These are phyloP conservation scores for Artemisia princeps DNA, from an alignment of 140 eudicot species.

Conservation along the genomic window DNA sequence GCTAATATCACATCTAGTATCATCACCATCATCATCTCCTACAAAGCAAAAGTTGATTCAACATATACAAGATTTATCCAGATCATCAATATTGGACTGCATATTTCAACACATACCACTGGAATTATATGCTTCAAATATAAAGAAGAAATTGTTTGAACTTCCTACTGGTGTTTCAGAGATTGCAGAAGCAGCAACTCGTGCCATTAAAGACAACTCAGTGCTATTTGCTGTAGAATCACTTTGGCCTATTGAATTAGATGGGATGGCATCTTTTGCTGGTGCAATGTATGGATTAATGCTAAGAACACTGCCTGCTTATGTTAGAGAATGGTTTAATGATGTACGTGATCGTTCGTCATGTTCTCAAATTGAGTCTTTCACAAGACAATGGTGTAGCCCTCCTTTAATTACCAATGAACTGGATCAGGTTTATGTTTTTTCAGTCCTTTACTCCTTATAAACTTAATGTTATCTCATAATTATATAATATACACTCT, in stretches of 20 bases:
- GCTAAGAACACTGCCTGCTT: constrained; percentile 90
- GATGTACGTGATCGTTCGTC: constrained; percentile 73
- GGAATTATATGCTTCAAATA: constrained; percentile 40
- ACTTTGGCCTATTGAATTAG: constrained; percentile 77
- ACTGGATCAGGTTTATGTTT: constrained; percentile 25
- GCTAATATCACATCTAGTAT: constrained; percentile 52
- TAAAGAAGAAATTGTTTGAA: constrained; percentile 51
- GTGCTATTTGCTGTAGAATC: constrained; percentile 47
- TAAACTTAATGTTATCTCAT: neutral
- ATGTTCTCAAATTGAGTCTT: constrained; percentile 70
- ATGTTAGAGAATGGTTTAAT: constrained; percentile 86
- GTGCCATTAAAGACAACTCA: constrained; percentile 58
- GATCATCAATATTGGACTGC: constrained; percentile 60
- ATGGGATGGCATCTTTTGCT: constrained; percentile 68
- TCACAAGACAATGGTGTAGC: constrained; percentile 86
- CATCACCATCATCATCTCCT: constrained; percentile 63
- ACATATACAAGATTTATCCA: constrained; percentile 55
- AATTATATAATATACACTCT: too few relatives aligned
- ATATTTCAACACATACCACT: constrained; percentile 86
- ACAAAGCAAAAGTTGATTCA: constrained; percentile 64
- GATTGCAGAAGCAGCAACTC: constrained; percentile 61
- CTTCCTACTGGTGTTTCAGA: constrained; percentile 41
- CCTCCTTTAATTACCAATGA: constrained; percentile 75
- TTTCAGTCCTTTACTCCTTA: too few relatives aligned
- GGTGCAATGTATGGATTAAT: constrained; percentile 80